A percentile compares a stretch with the other conserved stretches of the same genome.
Conservation (phyloP, 2,329 filamentous ascomycete species). For the Mariannaea sp. region DNA sequence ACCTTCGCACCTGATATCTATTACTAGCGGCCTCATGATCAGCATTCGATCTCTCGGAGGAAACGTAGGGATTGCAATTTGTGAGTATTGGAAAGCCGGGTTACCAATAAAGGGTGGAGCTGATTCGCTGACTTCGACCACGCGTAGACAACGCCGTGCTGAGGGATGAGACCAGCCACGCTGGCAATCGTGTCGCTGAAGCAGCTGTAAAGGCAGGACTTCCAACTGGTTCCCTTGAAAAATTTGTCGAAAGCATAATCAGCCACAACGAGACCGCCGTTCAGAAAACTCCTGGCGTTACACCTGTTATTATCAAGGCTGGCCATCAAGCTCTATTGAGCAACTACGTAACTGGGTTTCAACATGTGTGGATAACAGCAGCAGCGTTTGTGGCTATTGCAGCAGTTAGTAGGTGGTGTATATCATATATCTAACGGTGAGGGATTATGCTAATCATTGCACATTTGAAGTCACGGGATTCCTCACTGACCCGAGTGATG, state of each 20-base stretch:
- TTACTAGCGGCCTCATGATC: conserved; percentile 46
- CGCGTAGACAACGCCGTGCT: conserved; percentile 20
- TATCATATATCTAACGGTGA: neutral
- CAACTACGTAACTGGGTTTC: conserved; percentile 14
- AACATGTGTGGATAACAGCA: conserved; percentile 23
- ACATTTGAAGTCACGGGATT: conserved; percentile 13
- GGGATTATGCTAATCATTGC: neutral
- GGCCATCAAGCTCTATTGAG: conserved; percentile 1
- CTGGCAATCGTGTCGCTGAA: conserved; percentile 2
- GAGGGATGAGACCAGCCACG: conserved; percentile 3
- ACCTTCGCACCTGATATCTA: conserved; percentile 45
- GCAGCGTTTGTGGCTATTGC: conserved; percentile 17
- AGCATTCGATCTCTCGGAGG: conserved; percentile 46
- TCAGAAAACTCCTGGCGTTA: conserved; percentile 8
- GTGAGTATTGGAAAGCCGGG: neutral
- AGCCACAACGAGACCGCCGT: conserved; percentile 16
- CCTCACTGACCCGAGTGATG: conserved; percentile 15
- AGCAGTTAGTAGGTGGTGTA: conserved; percentile 8
- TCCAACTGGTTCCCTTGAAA: conserved; percentile 5
- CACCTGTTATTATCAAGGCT: conserved; percentile 13
- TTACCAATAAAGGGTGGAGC: neutral
- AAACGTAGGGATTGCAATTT: conserved; percentile 45
- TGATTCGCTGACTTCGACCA: neutral
- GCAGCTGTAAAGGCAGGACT: conserved; percentile 11
- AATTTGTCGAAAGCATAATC: conserved; percentile 16